Evolutionary conservation across 1,284 basidiomycete genomes (phyloP).

Genomic region (Trametes versicolor): DNA sequence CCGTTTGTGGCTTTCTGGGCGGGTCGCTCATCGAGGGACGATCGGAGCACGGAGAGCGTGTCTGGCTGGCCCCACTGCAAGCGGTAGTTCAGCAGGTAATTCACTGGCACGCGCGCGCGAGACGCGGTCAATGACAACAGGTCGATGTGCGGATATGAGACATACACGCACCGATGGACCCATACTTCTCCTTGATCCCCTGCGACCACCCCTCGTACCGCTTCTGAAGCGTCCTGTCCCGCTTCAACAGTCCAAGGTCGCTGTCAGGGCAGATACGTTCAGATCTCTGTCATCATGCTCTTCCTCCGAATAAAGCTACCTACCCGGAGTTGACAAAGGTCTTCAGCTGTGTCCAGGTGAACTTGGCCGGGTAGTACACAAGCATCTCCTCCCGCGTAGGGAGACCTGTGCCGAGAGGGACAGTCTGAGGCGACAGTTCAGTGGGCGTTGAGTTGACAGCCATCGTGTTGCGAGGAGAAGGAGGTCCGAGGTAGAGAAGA

Average conservation of each 20-base stretch:
- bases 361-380: conserved; percentile 74
- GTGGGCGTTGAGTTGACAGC: conserved; percentile 10
- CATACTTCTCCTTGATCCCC: conserved; percentile 66
- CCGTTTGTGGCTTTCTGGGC: not conserved
- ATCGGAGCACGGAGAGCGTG: conserved; percentile 59
- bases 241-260: conserved; percentile 80
- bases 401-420: conserved; percentile 62
- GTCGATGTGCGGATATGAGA: not conserved
- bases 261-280: conserved; percentile 48
- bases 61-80: conserved; percentile 80
- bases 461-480: conserved; percentile 13
- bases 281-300: not conserved
- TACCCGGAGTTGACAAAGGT: conserved; percentile 82
- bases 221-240: conserved; percentile 72
- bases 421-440: conserved; percentile 33
- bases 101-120: conserved; percentile 52
- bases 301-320: not conserved
- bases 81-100: conserved; percentile 71
- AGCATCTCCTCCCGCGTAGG: conserved; percentile 75
- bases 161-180: conserved; percentile 65
- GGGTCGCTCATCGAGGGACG: conserved; percentile 35
- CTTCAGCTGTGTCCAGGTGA: conserved; percentile 79
- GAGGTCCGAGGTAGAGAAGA: not conserved
- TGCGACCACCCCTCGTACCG: conserved; percentile 70
- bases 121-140: not conserved